Base-by-base conservation (phyloP, 495 filamentous ascomycete species). In the Neurospora sp. region DNA sequence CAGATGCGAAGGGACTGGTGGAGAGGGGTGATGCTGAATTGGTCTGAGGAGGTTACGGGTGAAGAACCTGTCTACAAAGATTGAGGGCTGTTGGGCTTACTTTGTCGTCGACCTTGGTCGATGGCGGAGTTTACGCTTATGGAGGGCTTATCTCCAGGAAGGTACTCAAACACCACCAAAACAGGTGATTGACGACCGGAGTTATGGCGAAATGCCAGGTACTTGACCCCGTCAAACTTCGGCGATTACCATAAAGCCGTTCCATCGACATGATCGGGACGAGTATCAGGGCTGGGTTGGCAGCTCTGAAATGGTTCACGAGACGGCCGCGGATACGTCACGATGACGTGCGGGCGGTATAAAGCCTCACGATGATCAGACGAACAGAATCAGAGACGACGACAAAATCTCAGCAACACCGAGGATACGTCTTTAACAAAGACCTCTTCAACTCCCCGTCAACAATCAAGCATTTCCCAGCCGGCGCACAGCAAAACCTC, bases 11-110 rank as follows among this genome's bases (percentile, higher is more conserved):
- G 77, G 83, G 84, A 68, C 85, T 89, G 73, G 92, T 96, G 73
- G 86, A 86, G 74, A 86, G 82, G 41, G 94, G 93, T 39, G 89
- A 92, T 75, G 89, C 94, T 40, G 96, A 99, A 81, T 82, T 98
- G 78, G 88, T 98, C 71, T 98, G 81, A 88, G 27, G 38, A 39
- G 10, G 18, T 8, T 18, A 61, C n/a, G 35, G 10, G 3, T 14
- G 61, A 37, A 44, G 1, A 61, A 71, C 6, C 12, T 44, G 37
- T 31, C 22, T 27, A 35, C 38, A 39, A 71, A 18, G 31, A 71
- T 12, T 7, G 35, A 16, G 31, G 39, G 20, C 9, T 71, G 40
- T 12, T 4, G 61, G 37, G 35, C 12, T n/a, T 20, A 41, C 53
- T 0, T 14, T 45, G 42, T 61, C 4, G 2, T 61, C 53, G 53